Evolutionary conservation across 805 yeast genomes (phyloP).

Genomic region (Candida gorgasii): DNA sequence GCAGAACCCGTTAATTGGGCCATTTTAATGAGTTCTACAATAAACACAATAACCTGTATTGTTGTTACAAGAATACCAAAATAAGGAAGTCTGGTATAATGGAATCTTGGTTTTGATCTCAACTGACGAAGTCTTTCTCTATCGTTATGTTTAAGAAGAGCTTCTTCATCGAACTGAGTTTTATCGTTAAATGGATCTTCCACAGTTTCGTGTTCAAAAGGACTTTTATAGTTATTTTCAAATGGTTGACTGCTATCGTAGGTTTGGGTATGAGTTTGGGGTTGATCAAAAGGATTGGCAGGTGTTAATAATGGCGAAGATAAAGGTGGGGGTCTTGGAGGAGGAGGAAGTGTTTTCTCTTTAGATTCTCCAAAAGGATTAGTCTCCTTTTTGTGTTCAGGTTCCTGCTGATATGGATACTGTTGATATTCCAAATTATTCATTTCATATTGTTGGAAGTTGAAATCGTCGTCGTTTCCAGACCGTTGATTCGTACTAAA

Average conservation of each 20-base stretch:
- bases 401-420: slow-evolving; percentile 12
- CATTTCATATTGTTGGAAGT: slow-evolving; percentile 9
- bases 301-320: neutral
- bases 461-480: slow-evolving; percentile 12
- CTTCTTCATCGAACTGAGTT: slow-evolving; percentile 17
- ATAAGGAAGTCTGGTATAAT: slow-evolving; percentile 41
- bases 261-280: neutral
- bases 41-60: slow-evolving; percentile 56
- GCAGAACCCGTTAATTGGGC: slow-evolving; percentile 60
- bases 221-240: too few relatives aligned
- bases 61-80: slow-evolving; percentile 42
- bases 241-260: slow-evolving; percentile 8
- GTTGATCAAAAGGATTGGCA: neutral
- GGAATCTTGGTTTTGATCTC: slow-evolving; percentile 32
- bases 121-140: slow-evolving; percentile 25
- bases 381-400: neutral
- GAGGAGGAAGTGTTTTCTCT: neutral
- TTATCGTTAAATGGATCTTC: slow-evolving; percentile 6
- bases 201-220: neutral
- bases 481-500: slow-evolving; percentile 2
- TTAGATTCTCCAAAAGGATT: neutral
- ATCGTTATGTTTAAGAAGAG: slow-evolving; percentile 19
- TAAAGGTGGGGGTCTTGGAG: slow-evolving; percentile 1
- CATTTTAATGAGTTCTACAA: slow-evolving; percentile 61
- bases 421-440: slow-evolving; percentile 3